phyloP scores from a whole-genome alignment of 805 yeast genomes.

The Teunomyces barrocoloradensis region DNA sequence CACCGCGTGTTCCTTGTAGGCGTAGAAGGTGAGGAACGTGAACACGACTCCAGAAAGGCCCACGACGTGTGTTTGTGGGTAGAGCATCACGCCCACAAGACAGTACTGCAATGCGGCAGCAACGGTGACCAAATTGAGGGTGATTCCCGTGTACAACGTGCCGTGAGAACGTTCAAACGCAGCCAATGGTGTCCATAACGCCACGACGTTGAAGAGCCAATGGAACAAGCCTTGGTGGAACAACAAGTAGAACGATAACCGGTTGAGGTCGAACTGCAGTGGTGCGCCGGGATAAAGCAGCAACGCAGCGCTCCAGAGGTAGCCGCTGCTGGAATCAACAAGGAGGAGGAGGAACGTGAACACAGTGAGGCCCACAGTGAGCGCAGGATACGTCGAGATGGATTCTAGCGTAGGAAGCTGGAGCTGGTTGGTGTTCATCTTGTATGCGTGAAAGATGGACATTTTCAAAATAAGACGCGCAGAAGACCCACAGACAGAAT shows the following conservation, averaged over 20 bases:
- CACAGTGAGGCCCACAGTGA: constrained; percentile 58
- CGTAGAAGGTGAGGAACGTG: constrained; percentile 59
- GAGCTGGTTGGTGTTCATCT: background rate
- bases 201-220: constrained; percentile 54
- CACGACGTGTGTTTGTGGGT: constrained; percentile 51
- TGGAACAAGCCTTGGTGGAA: constrained; percentile 65
- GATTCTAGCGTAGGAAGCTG: constrained; percentile 2
- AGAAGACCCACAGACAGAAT: background rate
- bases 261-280: constrained; percentile 41
- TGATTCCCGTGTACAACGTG: constrained; percentile 80
- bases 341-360: constrained; percentile 50
- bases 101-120: constrained; percentile 65
- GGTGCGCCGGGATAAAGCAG: constrained; percentile 57
- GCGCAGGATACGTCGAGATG: constrained; percentile 46
- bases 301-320: constrained; percentile 33
- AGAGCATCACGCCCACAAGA: constrained; percentile 47
- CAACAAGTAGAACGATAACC: constrained; percentile 70
- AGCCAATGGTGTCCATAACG: constrained; percentile 58
- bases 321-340: constrained; percentile 24
- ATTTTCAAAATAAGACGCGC: background rate
- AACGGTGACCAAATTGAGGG: constrained; percentile 69
- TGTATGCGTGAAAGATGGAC: background rate
- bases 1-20: constrained; percentile 42
- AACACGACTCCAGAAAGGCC: constrained; percentile 79
- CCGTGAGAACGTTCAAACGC: constrained; percentile 73